A percentile compares a stretch with the other conserved stretches of the same genome.
phyloP scores from a whole-genome alignment of 2,329 filamentous ascomycete genomes.

The Fusarium duplospermum region DNA sequence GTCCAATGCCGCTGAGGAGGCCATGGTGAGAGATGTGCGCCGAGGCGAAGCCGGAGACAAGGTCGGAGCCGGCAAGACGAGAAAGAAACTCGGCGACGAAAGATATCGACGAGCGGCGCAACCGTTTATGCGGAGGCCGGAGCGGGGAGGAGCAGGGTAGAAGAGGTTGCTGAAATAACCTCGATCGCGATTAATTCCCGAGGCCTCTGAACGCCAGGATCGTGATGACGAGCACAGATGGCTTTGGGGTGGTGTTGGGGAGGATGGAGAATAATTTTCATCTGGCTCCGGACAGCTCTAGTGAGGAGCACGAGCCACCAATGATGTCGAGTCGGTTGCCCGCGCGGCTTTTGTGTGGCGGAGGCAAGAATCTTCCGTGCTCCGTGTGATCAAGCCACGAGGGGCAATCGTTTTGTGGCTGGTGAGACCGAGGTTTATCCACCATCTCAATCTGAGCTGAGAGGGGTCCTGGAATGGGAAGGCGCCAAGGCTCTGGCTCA shows the following conservation, averaged over 20 bases:
- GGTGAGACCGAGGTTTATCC: constrained; percentile 21
- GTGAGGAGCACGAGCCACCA: constrained; percentile 47
- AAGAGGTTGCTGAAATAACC: constrained; percentile 39
- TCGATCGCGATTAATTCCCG: constrained; percentile 39
- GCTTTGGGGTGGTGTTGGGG: constrained; percentile 37
- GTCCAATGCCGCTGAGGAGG: constrained; percentile 61
- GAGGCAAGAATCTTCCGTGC: constrained; percentile 34
- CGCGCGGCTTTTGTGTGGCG: constrained; percentile 25
- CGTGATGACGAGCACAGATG: constrained; percentile 49
- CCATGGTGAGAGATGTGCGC: constrained; percentile 58
- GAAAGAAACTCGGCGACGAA: constrained; percentile 34
- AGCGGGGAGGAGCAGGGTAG: constrained; percentile 21
- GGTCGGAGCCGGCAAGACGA: constrained; percentile 40
- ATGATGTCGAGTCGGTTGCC: constrained; percentile 41
- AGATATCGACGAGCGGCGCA: constrained; percentile 21
- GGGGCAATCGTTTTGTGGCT: not conserved
- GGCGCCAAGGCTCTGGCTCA: constrained; percentile 5
- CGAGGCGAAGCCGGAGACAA: constrained; percentile 39
- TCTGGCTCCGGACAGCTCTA: constrained; percentile 43
- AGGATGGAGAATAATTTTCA: constrained; percentile 54
- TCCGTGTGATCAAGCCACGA: constrained; percentile 12
- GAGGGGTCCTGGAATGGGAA: not conserved
- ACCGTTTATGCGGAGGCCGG: constrained; percentile 4
- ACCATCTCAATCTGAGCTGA: constrained; percentile 8
- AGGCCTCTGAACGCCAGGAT: constrained; percentile 46